Evolutionary conservation across 306 rosid genomes (phyloP).

Genomic region (Cajanus cajan): DNA sequence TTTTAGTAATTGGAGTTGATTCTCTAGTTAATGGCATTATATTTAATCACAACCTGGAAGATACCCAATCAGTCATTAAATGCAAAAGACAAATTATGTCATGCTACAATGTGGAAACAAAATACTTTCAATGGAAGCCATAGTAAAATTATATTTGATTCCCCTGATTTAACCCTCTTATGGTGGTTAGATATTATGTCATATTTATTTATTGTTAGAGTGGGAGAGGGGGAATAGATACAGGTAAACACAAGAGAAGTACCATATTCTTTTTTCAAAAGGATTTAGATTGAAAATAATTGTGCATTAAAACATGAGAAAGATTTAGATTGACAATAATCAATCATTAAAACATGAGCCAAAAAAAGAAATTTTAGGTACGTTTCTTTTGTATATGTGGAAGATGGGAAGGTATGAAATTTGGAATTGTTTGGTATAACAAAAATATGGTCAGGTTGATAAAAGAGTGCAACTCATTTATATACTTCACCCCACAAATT

Average conservation of each 20-base stretch:
- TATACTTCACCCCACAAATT: conserved; percentile 26
- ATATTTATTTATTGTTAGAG: not conserved
- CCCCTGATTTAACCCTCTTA: not conserved
- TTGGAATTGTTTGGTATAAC: conserved; percentile 23
- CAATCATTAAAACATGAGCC: conserved; percentile 1
- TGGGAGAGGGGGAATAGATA: not conserved
- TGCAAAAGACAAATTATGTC: not conserved
- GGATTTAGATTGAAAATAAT: too few relatives aligned
- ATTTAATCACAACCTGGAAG: conserved; percentile 17
- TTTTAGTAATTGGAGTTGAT: conserved; percentile 13
- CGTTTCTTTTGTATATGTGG: conserved; percentile 4
- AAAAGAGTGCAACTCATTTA: not conserved
- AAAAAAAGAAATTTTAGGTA: conserved; percentile 23
- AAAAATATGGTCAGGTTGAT: conserved; percentile 19
- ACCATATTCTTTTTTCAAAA: not conserved
- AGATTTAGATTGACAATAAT: conserved; percentile 14
- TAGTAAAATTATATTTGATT: not conserved
- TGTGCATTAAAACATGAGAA: too few relatives aligned
- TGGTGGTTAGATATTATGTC: not conserved
- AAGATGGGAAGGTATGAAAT: conserved; percentile 14
- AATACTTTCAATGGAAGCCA: not conserved
- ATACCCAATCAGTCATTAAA: not conserved
- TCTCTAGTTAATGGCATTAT: conserved; percentile 16
- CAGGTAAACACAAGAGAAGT: not conserved
- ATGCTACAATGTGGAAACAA: not conserved